Conservation (phyloP, 306 rosid species). For the Castanea sativa region DNA sequence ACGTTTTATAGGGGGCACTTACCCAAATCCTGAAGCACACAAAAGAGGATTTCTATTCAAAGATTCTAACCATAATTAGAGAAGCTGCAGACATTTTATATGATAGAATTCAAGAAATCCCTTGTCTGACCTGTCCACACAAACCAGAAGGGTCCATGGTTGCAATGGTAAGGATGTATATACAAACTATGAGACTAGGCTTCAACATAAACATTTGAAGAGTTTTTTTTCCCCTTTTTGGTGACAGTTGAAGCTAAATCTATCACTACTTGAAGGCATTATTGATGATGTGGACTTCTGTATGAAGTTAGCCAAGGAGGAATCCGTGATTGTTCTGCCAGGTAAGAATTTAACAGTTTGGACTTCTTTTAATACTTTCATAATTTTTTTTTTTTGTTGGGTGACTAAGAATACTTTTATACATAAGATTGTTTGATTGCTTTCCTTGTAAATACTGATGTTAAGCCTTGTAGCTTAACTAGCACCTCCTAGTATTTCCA, state of each 20-base stretch:
- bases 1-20: slow-evolving; percentile 51
- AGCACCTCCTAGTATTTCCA: no score
- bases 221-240: slow-evolving; percentile 1
- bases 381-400: neutral
- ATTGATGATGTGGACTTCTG: slow-evolving; percentile 64
- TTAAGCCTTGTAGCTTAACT: no score
- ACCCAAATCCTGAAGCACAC: slow-evolving; percentile 52
- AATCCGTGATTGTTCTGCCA: slow-evolving; percentile 57
- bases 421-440: neutral
- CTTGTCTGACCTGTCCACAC: slow-evolving; percentile 60
- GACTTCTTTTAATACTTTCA: neutral
- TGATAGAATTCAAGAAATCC: slow-evolving; percentile 45
- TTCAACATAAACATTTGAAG: neutral
- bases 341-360: slow-evolving; percentile 31
- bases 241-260: slow-evolving; percentile 53
- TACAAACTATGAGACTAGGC: neutral
- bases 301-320: slow-evolving; percentile 56
- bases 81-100: slow-evolving; percentile 42
- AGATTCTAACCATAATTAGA: slow-evolving; percentile 35
- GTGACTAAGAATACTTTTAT: neutral
- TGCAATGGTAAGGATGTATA: slow-evolving; percentile 42
- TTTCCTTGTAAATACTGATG: neutral
- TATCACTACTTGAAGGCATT: slow-evolving; percentile 44
- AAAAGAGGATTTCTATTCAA: slow-evolving; percentile 36
- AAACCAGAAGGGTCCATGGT: slow-evolving; percentile 73